Percentiles rank a stretch among this genome's conserved stretches.
Evolutionary conservation across 208 protist species (phyloP).

Genomic region (Herpetomonas samuelpessoai): DNA sequence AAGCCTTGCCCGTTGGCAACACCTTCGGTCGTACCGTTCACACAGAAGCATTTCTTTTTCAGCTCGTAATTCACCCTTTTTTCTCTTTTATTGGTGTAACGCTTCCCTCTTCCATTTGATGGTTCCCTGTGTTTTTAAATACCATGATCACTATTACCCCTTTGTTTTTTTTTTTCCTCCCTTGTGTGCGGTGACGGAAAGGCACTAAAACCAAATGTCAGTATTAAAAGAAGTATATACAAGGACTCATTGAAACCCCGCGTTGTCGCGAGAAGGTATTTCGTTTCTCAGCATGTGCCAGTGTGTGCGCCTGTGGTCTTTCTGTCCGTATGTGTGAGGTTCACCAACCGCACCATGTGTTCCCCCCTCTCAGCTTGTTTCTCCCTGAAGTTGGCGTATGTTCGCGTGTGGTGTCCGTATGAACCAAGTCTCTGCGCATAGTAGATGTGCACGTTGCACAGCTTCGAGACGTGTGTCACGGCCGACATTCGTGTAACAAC

Average conservation of each 20-base stretch:
- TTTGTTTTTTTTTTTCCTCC: not conserved
- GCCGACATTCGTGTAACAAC: not conserved
- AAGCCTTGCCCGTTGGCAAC: not conserved
- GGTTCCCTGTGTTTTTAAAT: not conserved
- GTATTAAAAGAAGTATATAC: too few species aligned
- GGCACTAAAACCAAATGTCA: too few species aligned
- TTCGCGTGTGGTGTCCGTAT: too few species aligned
- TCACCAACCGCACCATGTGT: not conserved
- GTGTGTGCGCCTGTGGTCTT: too few species aligned
- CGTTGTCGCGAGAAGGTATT: too few species aligned
- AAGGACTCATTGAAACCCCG: too few species aligned
- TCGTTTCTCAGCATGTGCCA: not conserved
- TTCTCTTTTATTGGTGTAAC: conserved; percentile 3
- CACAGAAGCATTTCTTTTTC: not conserved
- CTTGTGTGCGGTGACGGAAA: too few species aligned
- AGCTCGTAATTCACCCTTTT: not conserved
- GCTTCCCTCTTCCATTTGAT: not conserved
- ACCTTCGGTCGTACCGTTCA: not conserved
- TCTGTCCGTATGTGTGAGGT: not conserved
- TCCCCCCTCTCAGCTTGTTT: not conserved
- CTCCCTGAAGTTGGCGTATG: too few species aligned
- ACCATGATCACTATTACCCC: not conserved
- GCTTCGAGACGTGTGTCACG: too few species aligned
- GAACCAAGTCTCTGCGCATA: too few species aligned
- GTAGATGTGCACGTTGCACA: too few species aligned